These are phyloP conservation scores for Herpetomonas muscarum DNA, from an alignment of 208 protist genomes.

Conservation along the genomic window DNA sequence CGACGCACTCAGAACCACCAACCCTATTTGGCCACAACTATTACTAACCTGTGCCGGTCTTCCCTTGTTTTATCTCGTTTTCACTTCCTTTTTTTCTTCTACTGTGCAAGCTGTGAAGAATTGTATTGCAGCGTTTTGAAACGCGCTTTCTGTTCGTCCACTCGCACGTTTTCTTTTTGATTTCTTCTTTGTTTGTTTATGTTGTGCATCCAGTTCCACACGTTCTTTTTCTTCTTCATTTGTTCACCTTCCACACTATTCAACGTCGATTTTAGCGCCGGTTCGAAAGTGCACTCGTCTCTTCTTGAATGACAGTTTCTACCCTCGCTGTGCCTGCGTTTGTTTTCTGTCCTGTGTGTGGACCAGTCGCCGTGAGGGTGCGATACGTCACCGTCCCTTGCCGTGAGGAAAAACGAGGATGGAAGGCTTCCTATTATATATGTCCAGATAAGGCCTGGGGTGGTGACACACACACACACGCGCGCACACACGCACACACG, in stretches of 20 bases:
- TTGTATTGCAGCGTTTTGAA: constrained; percentile 6
- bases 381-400: too few relatives aligned
- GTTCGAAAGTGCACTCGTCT: too few relatives aligned
- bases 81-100: constrained; percentile 1
- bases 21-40: background rate
- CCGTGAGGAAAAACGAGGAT: too few relatives aligned
- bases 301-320: too few relatives aligned
- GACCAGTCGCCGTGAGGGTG: too few relatives aligned
- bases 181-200: constrained; percentile 2
- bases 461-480: too few relatives aligned
- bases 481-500: too few relatives aligned
- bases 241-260: background rate
- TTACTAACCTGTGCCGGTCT: background rate
- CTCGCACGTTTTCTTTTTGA: background rate
- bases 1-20: background rate
- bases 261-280: constrained; percentile 15
- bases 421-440: too few relatives aligned
- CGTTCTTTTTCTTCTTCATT: background rate
- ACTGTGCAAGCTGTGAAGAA: background rate
- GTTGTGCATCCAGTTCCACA: background rate
- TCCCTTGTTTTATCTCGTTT: background rate
- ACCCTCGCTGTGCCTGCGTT: too few relatives aligned
- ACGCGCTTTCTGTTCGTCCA: constrained; percentile 6
- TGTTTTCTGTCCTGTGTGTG: too few relatives aligned
- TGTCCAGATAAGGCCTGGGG: too few relatives aligned